These are phyloP conservation scores for Tricholoma matsutake DNA, from an alignment of 768 basidiomycete species.

Conservation along the genomic window DNA sequence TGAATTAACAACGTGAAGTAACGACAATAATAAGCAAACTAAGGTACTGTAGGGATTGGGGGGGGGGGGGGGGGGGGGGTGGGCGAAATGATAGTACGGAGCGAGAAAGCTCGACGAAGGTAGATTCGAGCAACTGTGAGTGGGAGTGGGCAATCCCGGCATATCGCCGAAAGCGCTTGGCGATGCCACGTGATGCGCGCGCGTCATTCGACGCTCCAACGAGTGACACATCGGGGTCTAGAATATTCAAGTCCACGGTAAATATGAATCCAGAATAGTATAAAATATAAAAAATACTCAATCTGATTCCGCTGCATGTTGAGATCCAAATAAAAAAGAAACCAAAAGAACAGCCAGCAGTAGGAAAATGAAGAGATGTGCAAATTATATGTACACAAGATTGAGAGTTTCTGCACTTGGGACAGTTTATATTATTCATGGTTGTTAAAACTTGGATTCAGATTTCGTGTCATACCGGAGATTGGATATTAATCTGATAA, in stretches of 20 bases:
- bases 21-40: too few species aligned
- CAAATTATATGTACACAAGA: background rate
- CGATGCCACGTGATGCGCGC: too few species aligned
- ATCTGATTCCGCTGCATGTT: background rate
- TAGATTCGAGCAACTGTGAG: too few species aligned
- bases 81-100: too few species aligned
- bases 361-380: background rate
- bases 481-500: background rate
- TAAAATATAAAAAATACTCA: background rate
- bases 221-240: conserved; percentile 24
- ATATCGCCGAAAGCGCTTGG: too few species aligned
- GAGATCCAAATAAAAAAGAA: background rate
- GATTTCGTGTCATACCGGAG: background rate
- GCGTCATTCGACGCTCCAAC: too few species aligned
- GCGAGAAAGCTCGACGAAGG: too few species aligned
- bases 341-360: background rate
- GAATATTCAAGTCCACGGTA: background rate
- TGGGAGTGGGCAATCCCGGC: too few species aligned
- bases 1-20: too few species aligned
- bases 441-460: background rate
- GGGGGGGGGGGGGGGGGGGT: too few species aligned
- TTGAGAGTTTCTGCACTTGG: background rate
- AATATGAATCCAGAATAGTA: background rate
- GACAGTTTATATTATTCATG: background rate
- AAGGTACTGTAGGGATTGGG: too few species aligned